Percentiles rank a stretch among this genome's conserved stretches.
phyloP scores from a whole-genome alignment of 208 protist species.

The Crithidia expoeki region DNA sequence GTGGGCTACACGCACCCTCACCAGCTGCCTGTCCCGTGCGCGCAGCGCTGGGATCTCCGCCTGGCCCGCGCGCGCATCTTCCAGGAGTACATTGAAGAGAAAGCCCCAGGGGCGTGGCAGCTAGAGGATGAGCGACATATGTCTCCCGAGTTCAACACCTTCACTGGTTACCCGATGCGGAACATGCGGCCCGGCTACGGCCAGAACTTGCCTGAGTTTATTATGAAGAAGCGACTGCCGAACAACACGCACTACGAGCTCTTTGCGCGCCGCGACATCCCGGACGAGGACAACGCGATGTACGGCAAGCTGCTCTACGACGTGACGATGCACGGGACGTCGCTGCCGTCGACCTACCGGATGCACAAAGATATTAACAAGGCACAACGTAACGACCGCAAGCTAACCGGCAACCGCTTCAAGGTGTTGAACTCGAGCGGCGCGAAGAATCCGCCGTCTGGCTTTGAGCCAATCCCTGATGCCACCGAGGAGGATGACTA shows the following conservation, averaged over 20 bases:
- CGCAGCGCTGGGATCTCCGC: constrained; percentile 89
- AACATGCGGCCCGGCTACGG: constrained; percentile 89
- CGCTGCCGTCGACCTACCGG: constrained; percentile 82
- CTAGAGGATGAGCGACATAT: constrained; percentile 91
- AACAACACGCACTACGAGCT: constrained; percentile 93
- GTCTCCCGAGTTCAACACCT: constrained; percentile 89
- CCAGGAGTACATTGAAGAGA: constrained; percentile 91
- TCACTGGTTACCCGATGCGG: constrained; percentile 88
- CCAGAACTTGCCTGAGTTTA: constrained; percentile 83
- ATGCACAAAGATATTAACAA: constrained; percentile 94
- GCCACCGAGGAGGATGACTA: constrained; percentile 73
- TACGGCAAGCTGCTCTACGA: constrained; percentile 91
- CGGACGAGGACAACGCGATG: constrained; percentile 91
- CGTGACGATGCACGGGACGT: constrained; percentile 87
- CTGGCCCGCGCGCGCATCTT: constrained; percentile 86
- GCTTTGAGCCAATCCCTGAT: constrained; percentile 87
- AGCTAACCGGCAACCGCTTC: constrained; percentile 88
- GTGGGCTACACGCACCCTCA: constrained; percentile 74
- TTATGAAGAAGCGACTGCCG: constrained; percentile 89
- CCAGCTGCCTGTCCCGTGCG: constrained; percentile 79
- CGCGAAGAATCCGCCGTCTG: constrained; percentile 80
- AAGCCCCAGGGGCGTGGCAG: constrained; percentile 87
- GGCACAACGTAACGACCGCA: constrained; percentile 90
- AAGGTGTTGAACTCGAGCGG: constrained; percentile 77
- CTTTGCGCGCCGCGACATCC: constrained; percentile 86